Evolutionary conservation across 345 rosid species (phyloP).

Genomic region (Bruguiera sexangula): DNA sequence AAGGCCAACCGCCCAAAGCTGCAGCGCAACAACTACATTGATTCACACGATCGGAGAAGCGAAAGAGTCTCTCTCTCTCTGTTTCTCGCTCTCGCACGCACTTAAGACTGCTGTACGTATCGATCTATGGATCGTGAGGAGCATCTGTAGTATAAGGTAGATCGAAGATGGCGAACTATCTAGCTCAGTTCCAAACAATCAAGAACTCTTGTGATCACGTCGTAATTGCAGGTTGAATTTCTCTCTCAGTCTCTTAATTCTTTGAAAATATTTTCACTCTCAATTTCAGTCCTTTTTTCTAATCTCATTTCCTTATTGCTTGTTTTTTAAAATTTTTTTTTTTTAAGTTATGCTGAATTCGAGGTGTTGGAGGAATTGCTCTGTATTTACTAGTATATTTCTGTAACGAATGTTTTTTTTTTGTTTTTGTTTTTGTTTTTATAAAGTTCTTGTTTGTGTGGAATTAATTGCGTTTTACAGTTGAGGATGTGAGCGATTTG

Average conservation of each 20-base stretch:
- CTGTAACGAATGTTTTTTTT: not conserved
- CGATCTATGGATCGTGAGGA: constrained; percentile 32
- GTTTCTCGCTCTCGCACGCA: too few species aligned
- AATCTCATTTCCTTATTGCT: too few species aligned
- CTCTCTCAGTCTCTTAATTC: not conserved
- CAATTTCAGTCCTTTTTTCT: not conserved
- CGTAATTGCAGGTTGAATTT: constrained; percentile 66
- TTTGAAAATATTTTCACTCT: not conserved
- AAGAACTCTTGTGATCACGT: constrained; percentile 67
- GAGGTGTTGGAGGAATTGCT: too few species aligned
- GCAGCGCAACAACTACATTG: too few species aligned
- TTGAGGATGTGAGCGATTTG: constrained; percentile 92
- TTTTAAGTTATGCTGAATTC: too few species aligned
- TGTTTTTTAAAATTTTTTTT: too few species aligned
- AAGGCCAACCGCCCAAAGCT: not conserved
- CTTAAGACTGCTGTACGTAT: not conserved
- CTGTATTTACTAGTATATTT: too few species aligned
- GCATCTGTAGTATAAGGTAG: constrained; percentile 19
- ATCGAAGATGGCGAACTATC: constrained; percentile 79
- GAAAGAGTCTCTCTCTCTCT: too few species aligned
- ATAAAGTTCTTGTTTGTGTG: not conserved
- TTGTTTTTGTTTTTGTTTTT: not conserved
- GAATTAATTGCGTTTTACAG: constrained; percentile 32
- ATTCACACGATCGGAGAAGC: too few species aligned
- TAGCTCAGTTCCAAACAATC: constrained; percentile 90